Percentiles rank a stretch among this genome's conserved stretches.
These are phyloP conservation scores for Magnolia kwangsiensis DNA, from an alignment of 164 flowering plant species.

Conservation along the genomic window DNA sequence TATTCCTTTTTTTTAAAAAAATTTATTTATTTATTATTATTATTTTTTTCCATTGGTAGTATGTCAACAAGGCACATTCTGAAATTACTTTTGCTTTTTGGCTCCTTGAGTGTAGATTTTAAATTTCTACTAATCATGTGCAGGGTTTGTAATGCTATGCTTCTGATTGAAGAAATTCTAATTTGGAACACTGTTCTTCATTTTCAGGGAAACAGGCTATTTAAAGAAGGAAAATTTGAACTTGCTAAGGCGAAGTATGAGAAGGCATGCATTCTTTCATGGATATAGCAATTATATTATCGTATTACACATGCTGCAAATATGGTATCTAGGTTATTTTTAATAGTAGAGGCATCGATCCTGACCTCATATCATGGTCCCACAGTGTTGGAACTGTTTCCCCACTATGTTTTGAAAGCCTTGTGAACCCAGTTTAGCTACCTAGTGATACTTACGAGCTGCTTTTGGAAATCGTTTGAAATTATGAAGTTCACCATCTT, in stretches of 20 bases:
- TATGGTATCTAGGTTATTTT: neutral
- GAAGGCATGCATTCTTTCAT: slow-evolving; percentile 45
- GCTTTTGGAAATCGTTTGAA: neutral
- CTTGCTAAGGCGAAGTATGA: slow-evolving; percentile 98
- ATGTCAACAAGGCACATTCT: too few relatives aligned
- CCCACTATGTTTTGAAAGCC: neutral
- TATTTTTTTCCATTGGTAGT: too few relatives aligned
- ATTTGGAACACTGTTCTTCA: slow-evolving; percentile 4
- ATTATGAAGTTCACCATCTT: neutral
- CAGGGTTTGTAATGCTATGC: neutral
- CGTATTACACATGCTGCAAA: neutral
- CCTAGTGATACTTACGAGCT: neutral
- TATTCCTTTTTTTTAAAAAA: too few relatives aligned
- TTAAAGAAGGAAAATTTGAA: slow-evolving; percentile 91
- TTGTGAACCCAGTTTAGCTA: neutral
- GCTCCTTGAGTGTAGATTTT: too few relatives aligned
- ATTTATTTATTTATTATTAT: too few relatives aligned
- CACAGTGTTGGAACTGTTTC: neutral
- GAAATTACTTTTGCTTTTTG: too few relatives aligned
- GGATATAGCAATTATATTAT: too few relatives aligned
- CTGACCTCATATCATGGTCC: neutral
- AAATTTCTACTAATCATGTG: too few relatives aligned
- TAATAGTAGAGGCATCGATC: neutral
- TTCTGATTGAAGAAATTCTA: neutral
- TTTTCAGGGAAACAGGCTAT: slow-evolving; percentile 92